Conservation (phyloP, 2,329 filamentous ascomycete genomes). For the Neofusicoccum parvum region DNA sequence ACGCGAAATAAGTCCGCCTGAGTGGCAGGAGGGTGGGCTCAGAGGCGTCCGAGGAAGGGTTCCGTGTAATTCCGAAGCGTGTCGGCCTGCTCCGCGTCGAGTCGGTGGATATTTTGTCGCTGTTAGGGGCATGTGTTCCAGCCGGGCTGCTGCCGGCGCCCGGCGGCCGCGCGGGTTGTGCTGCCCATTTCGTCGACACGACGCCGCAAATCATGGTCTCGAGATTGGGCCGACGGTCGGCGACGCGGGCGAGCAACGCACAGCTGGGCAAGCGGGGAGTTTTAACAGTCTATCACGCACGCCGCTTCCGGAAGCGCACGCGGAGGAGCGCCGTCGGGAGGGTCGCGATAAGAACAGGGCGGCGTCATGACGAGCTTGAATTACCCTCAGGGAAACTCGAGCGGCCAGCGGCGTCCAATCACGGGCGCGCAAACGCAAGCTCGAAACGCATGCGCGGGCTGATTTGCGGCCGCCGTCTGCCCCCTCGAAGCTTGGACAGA, state of each 20-base stretch:
- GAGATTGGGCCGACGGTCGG: slow-evolving; percentile 1
- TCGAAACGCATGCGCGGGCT: slow-evolving; percentile 3
- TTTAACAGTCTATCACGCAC: slow-evolving; percentile 12
- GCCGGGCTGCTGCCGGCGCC: neutral
- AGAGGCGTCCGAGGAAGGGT: neutral
- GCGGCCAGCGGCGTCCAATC: slow-evolving; percentile 8
- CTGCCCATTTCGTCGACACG: slow-evolving; percentile 2
- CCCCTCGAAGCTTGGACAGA: slow-evolving; percentile 6
- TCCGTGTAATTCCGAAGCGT: slow-evolving; percentile 11
- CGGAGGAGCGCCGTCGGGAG: slow-evolving; percentile 14
- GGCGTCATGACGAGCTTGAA: slow-evolving; percentile 19
- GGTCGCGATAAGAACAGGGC: slow-evolving; percentile 21
- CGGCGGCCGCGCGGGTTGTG: slow-evolving; percentile 7
- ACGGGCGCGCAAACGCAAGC: neutral
- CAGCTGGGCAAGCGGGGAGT: slow-evolving; percentile 16
- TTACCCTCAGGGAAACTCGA: slow-evolving; percentile 20
- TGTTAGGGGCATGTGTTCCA: slow-evolving; percentile 16
- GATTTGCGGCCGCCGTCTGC: slow-evolving; percentile 14
- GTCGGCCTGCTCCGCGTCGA: slow-evolving; percentile 7
- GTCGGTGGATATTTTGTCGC: slow-evolving; percentile 12
- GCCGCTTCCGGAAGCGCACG: slow-evolving; percentile 13
- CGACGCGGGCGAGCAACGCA: neutral
- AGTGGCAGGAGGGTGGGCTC: neutral
- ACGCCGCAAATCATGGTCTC: slow-evolving; percentile 8
- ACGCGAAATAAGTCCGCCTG: slow-evolving; percentile 28